These are phyloP conservation scores for Exophiala sideris DNA, from an alignment of 2,329 filamentous ascomycete genomes.

Conservation along the genomic window DNA sequence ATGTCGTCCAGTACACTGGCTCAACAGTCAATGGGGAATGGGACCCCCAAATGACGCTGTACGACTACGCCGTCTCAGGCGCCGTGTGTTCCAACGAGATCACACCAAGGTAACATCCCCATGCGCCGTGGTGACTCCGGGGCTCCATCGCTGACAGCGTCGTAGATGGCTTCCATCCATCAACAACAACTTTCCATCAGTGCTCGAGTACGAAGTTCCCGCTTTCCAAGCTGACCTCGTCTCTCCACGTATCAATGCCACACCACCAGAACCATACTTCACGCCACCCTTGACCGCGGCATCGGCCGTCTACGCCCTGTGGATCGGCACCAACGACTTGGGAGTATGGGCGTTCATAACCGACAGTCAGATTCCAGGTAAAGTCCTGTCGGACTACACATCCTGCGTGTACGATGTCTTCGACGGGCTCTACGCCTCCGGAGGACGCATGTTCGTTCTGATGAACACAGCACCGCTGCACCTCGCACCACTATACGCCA, in stretches of 20 bases:
- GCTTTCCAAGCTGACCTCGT: conserved; percentile 52
- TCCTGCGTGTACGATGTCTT: conserved; percentile 66
- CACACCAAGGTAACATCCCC: conserved; percentile 43
- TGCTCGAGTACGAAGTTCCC: conserved; percentile 60
- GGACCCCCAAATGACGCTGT: conserved; percentile 34
- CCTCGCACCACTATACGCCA: conserved; percentile 64
- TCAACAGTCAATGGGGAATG: conserved; percentile 47
- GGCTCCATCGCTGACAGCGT: background rate
- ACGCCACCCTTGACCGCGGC: conserved; percentile 14
- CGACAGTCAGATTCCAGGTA: conserved; percentile 58
- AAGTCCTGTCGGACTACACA: conserved; percentile 62
- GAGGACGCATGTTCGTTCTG: conserved; percentile 68
- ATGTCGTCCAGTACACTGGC: conserved; percentile 59
- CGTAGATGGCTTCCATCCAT: conserved; percentile 52
- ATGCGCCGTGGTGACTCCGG: background rate
- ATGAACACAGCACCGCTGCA: conserved; percentile 68
- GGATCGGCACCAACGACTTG: conserved; percentile 80
- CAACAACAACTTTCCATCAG: conserved; percentile 58
- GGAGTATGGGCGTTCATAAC: conserved; percentile 64
- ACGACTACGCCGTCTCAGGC: conserved; percentile 70
- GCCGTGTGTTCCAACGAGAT: conserved; percentile 70
- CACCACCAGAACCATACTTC: conserved; percentile 17
- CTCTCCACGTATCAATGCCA: conserved; percentile 18
- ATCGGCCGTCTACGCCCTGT: conserved; percentile 64
- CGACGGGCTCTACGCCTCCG: conserved; percentile 61